These are phyloP conservation scores for Ophiocordyceps polyrhachis-furcata DNA, from an alignment of 2,329 filamentous ascomycete species.

Conservation along the genomic window DNA sequence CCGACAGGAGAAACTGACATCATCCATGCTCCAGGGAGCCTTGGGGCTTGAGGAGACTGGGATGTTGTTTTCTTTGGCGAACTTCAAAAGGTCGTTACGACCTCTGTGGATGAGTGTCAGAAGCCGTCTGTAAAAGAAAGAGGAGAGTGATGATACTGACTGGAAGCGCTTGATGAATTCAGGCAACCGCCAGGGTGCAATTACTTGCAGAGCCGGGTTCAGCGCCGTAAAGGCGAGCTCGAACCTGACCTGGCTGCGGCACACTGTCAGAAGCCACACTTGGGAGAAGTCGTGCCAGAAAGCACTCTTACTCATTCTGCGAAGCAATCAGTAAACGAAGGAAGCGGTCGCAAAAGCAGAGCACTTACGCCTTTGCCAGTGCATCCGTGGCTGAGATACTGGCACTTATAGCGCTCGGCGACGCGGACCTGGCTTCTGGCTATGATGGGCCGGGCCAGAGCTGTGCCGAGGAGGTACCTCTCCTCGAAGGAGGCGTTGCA, in stretches of 20 bases:
- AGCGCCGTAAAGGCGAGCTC: constrained; percentile 17
- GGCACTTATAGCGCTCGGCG: constrained; percentile 19
- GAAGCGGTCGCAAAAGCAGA: not conserved
- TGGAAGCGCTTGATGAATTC: constrained; percentile 12
- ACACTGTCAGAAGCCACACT: not conserved
- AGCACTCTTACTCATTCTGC: not conserved
- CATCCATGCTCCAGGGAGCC: constrained; percentile 45
- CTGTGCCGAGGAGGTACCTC: constrained; percentile 25
- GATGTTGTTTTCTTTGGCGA: constrained; percentile 45
- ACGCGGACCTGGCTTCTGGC: constrained; percentile 28
- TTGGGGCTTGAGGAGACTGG: constrained; percentile 57
- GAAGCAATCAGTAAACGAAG: not conserved
- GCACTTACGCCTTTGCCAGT: constrained; percentile 34
- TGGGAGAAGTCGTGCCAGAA: not conserved
- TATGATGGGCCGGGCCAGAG: constrained; percentile 46
- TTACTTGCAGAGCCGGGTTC: constrained; percentile 46
- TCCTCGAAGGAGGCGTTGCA: constrained; percentile 43
- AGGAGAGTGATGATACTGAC: not conserved
- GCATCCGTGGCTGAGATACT: constrained; percentile 30
- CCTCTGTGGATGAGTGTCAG: constrained; percentile 17
- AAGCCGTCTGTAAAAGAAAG: too few species aligned
- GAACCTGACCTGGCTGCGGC: constrained; percentile 3
- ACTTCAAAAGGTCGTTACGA: constrained; percentile 54
- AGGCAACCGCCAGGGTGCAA: constrained; percentile 54
- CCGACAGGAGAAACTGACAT: not conserved